Conservation (phyloP, 164 flowering plant genomes). For the Berberis thunbergii region DNA sequence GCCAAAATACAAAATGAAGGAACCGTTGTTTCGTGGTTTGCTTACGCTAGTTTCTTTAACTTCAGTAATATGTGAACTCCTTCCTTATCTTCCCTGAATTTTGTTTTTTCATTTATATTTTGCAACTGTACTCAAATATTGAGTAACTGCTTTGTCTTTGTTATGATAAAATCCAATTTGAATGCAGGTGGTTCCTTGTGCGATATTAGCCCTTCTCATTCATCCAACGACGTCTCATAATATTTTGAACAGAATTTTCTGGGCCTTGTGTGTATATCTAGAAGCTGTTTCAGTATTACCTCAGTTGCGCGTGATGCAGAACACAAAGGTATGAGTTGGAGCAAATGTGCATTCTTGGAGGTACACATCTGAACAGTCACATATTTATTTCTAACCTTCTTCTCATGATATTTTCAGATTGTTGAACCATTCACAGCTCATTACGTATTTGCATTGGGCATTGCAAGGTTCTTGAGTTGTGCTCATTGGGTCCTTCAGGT, state of each 20-base stretch:
- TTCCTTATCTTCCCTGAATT: too few relatives aligned
- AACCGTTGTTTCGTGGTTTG: too few relatives aligned
- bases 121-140: too few relatives aligned
- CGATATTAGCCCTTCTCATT: conserved; percentile 53
- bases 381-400: conserved; percentile 1
- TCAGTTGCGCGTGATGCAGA: conserved; percentile 95
- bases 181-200: conserved; percentile 73
- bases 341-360: background rate
- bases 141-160: too few relatives aligned
- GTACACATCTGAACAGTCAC: background rate
- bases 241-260: conserved; percentile 54
- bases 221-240: conserved; percentile 90
- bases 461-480: conserved; percentile 98
- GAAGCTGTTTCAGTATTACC: conserved; percentile 97
- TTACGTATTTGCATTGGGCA: conserved; percentile 95
- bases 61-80: too few relatives aligned
- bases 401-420: conserved; percentile 40
- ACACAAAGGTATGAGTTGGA: conserved; percentile 57
- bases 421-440: conserved; percentile 98
- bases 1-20: too few relatives aligned
- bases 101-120: too few relatives aligned
- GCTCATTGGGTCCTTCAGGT: conserved; percentile 99
- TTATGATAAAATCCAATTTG: conserved; percentile 2
- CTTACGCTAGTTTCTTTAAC: too few relatives aligned
- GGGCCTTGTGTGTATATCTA: conserved; percentile 96